Base-by-base conservation (phyloP, 2,329 filamentous ascomycete species). In the Tolypocladium paradoxum region DNA sequence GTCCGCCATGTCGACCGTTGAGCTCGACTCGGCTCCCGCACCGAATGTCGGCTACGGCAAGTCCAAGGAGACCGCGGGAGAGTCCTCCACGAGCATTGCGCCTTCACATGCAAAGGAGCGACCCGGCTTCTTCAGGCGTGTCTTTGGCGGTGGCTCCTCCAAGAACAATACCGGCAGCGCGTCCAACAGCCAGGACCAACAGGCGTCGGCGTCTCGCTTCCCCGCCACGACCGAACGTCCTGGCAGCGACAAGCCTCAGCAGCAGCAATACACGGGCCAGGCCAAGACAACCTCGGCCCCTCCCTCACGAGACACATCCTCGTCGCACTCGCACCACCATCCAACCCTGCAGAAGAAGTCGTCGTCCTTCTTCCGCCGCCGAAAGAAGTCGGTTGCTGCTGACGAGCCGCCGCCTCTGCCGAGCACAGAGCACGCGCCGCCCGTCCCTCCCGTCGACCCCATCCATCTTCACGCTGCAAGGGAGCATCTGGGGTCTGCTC, bases 291-390 rank as follows among this genome's bases (percentile, higher is more conserved):
- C 67, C 40, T 71, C 76, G 38, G 68, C 72, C 24, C 74, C 78
- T 36, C 75, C 78, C 2, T 76, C 77, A 5, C 70, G 78, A 54
- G 77, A 82, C 57, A 61, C 65, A 1, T 64, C 65, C 6, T 69
- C 70, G 29, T 70, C 70, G 24, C 68, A 71, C 52, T 76, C 76
- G 35, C 72, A 76, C 49, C 73, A 73, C 45, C 73, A 74, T 18
- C 74, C 76, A 53, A 70, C 73, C 22, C 73, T 96, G 50, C 87
- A 88, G 62, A 96, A 96, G 75, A 96, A 96, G 69, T 82, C 89
- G 4, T 95, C 92, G 1, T 92, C 90, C 0, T 97, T 99, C 72
- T 97, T 97, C 73, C 82, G 93, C 57, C 81, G 93, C 55, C 82
- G 91, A 57, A 97, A 97, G 79, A 95, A 92, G 78, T 96, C 91